Evolutionary conservation across 2,329 filamentous ascomycete species (phyloP), one percentile per base, ranked within the genome.

Genomic region (Penicillium sp.): DNA sequence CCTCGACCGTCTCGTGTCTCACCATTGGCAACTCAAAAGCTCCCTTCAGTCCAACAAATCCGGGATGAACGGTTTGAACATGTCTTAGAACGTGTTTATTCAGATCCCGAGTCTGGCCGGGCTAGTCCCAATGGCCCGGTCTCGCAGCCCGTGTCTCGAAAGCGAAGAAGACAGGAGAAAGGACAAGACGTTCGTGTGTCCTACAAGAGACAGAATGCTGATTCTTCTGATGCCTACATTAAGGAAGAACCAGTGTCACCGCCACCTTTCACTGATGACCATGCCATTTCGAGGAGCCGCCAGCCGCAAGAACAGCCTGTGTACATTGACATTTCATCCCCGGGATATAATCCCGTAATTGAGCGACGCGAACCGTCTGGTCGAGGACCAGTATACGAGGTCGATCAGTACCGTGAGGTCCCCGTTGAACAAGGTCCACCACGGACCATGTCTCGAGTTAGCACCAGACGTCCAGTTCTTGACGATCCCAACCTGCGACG

Each of bases 1-100:
- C 90, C 90, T 26, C 90, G 90, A 68, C 89, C 90, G 52, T 86
- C 87, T 48, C 88, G 90, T 68, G 86, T 86, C 24, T 84, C 84
- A 26, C 82, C 83, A 47, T 73, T 86, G 59, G 80, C 83, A 55
- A 76, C 79, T 45, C 72, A 80, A 54, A 84, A 84, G 68, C 73
- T 77, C 52, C 75, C 81, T 58, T 72, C 76, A 49, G 68, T 82
- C 63, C 85, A 61, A 81, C 89, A 71, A 78, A 82, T 61, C 70
- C 88, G 75, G 77, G 83, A 64, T 74, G 77, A 69, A 44, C 72
- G 76, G 24, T 73, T 73, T 60, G 79, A 74, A 46, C 70, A 70
- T 53, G 64, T 58, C 26, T 56, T 62, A 35, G 68, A 70, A 21
- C 69, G 64, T 35, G 60, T 65, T 48, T 61, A 64, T 19, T 64